Percentiles rank a stretch among this genome's conserved stretches.
These are phyloP conservation scores for Prosopis cineraria DNA, from an alignment of 306 rosid genomes.

Conservation along the genomic window DNA sequence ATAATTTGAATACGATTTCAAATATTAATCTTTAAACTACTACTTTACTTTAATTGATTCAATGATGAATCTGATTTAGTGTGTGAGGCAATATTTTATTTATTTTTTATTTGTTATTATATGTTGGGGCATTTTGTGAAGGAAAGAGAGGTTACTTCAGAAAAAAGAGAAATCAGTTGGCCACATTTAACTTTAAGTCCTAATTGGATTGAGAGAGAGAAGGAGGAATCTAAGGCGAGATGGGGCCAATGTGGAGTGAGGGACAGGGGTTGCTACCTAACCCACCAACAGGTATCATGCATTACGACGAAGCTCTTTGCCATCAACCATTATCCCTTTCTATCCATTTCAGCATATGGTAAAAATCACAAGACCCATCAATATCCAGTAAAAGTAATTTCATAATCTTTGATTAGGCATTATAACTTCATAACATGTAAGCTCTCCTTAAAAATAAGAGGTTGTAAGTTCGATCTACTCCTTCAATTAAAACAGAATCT, in stretches of 20 bases:
- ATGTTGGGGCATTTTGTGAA: conserved; percentile 31
- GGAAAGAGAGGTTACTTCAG: conserved; percentile 50
- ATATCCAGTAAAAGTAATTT: too few species aligned
- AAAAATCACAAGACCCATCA: not conserved
- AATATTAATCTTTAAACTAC: too few species aligned
- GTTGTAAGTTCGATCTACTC: too few species aligned
- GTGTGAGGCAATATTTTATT: conserved; percentile 11
- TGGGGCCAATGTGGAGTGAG: conserved; percentile 84
- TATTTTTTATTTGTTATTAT: not conserved
- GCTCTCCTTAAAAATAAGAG: too few species aligned
- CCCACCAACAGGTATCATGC: conserved; percentile 99
- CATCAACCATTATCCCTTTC: conserved; percentile 61
- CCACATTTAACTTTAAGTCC: conserved; percentile 48
- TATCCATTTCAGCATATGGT: conserved; percentile 28
- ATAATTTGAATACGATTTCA: too few species aligned
- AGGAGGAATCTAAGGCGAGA: conserved; percentile 77
- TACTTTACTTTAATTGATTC: too few species aligned
- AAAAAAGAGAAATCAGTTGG: conserved; percentile 65
- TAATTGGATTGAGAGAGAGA: conserved; percentile 39
- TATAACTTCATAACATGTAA: too few species aligned
- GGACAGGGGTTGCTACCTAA: conserved; percentile 97
- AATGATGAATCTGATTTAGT: too few species aligned
- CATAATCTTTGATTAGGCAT: too few species aligned
- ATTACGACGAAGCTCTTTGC: conserved; percentile 74
- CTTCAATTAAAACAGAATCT: too few species aligned